Evolutionary conservation across 2,329 filamentous ascomycete species (phyloP), one percentile per base, ranked within the genome.

Genomic region (Trichoderma lentiforme): DNA sequence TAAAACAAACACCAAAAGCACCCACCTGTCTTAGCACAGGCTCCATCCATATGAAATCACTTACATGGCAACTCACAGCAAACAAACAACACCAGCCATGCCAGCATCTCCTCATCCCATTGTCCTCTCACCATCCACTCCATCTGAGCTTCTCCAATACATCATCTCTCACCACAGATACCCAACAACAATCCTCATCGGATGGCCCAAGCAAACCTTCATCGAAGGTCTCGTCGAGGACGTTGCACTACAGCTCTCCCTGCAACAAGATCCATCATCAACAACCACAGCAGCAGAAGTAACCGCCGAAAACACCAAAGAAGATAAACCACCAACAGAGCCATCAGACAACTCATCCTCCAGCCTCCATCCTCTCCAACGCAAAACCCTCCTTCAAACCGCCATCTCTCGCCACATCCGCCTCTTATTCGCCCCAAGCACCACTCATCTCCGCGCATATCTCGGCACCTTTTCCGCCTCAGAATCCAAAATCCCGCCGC

Each of bases 401-500:
- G 88, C 91, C 61, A 86, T 88, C 4, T 91, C 93, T 8, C 88
- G 89, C 34, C 89, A 91, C 76, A 87, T 97, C 74, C 89, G 88
- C 70, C 81, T 95, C 9, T 83, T 89, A 43, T 98, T 97, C 81
- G 88, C 90, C 70, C 90, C 93, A 0, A 93, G 92, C 3, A 86
- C 96, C 69, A 90, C 92, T 26, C 90, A 93, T 79, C 87, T 97
- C 7, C 91, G 93, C 69, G 93, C 93, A 43, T 93, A 91, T 77
- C 85, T 98, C 21, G 85, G 91, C 56, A 85, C 88, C 66, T 86
- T 89, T 72, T 82, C 82, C 21, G 74, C 80, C 3, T 74, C 76
- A 1, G 78, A 82, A 70, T 82, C 83, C 9, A 79, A 75, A 18
- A 76, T 84, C 0, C 73, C 80, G 0, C 72, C 82, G 3, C 24